phyloP scores from a whole-genome alignment of 441 rosid species.

The Populus tomentosa region DNA sequence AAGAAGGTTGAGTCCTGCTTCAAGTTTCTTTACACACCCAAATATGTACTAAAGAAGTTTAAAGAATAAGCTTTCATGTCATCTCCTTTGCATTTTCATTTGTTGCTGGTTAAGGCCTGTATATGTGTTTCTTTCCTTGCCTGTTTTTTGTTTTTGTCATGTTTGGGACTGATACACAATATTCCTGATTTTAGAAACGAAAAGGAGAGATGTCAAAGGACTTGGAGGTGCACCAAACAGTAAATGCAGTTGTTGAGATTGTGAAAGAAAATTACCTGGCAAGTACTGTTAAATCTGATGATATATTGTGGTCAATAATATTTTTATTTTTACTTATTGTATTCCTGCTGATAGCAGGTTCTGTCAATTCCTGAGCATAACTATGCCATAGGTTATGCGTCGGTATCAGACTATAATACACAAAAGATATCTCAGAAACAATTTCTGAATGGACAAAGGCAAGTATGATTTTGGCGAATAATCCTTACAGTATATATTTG shows the following conservation, averaged over 20 bases:
- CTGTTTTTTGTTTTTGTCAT: not conserved
- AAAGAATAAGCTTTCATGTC: not conserved
- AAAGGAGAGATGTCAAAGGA: conserved; percentile 58
- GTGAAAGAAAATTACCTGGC: conserved; percentile 96
- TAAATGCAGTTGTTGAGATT: conserved; percentile 82
- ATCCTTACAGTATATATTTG: not conserved
- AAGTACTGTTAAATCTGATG: conserved; percentile 28
- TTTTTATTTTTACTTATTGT: conserved; percentile 20
- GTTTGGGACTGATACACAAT: conserved; percentile 12
- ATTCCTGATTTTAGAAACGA: conserved; percentile 53
- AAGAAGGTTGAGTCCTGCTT: conserved; percentile 53
- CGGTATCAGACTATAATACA: conserved; percentile 82
- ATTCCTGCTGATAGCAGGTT: conserved; percentile 47
- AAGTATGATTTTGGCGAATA: conserved; percentile 7
- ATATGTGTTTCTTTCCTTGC: not conserved
- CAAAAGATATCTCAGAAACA: conserved; percentile 67
- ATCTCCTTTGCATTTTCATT: not conserved
- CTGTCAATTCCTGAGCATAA: conserved; percentile 79
- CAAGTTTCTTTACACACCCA: not conserved
- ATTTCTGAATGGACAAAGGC: conserved; percentile 87
- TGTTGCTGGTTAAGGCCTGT: not conserved
- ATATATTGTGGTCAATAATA: conserved; percentile 1
- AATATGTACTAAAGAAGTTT: not conserved
- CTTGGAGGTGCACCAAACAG: conserved; percentile 71
- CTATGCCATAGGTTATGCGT: conserved; percentile 77